Evolutionary conservation across 768 basidiomycete genomes (phyloP).

Genomic region (Serendipita sp.): DNA sequence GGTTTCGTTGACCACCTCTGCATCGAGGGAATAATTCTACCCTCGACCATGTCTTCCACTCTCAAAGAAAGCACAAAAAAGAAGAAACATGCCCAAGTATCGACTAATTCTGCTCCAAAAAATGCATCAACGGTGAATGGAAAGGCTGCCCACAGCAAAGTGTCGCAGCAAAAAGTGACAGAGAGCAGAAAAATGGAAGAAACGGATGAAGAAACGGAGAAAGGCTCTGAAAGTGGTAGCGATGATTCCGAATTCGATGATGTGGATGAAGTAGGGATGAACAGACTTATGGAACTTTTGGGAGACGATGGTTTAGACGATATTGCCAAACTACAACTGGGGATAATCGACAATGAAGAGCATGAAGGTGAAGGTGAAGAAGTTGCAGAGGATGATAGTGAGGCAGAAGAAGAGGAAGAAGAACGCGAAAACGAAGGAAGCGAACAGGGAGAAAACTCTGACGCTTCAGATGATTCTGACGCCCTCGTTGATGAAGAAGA

Average conservation of each 20-base stretch:
- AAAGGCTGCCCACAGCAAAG: no score
- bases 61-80: no score
- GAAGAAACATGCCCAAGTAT: no score
- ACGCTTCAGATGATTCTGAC: conserved; percentile 10
- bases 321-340: conserved; percentile 42
- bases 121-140: no score
- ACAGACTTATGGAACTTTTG: conserved; percentile 36
- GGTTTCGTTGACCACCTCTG: no score
- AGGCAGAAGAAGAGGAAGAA: conserved; percentile 9
- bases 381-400: conserved; percentile 12
- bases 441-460: conserved; percentile 21
- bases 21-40: no score
- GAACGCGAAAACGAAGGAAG: conserved; percentile 13
- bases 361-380: conserved; percentile 12
- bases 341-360: conserved; percentile 20
- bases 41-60: no score
- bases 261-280: conserved; percentile 43
- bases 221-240: conserved; percentile 14
- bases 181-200: no score
- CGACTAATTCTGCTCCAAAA: no score
- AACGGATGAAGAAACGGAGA: conserved; percentile 19
- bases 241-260: conserved; percentile 21
- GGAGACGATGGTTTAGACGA: conserved; percentile 56
- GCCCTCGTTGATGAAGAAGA: conserved; percentile 23
- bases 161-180: no score